Evolutionary conservation across 2,329 filamentous ascomycete genomes (phyloP).

Genomic region (Penicillium sp.): DNA sequence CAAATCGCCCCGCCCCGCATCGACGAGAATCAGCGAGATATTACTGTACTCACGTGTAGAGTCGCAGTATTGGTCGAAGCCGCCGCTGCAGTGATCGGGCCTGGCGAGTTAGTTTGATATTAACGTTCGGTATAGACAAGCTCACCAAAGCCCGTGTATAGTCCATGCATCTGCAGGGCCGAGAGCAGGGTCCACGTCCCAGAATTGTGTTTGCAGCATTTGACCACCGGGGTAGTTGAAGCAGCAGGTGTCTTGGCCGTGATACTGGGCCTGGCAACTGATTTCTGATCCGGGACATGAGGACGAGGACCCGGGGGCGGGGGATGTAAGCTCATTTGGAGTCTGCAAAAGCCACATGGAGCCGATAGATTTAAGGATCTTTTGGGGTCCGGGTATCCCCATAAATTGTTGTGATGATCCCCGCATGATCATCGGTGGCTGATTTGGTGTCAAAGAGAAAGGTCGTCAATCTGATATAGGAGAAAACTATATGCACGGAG

Average conservation of each 20-base stretch:
- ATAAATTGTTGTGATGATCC: slow-evolving; percentile 20
- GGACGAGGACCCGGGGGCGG: slow-evolving; percentile 11
- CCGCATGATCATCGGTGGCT: slow-evolving; percentile 14
- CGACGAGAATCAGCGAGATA: slow-evolving; percentile 59
- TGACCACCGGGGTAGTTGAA: slow-evolving; percentile 70
- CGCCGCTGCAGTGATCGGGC: slow-evolving; percentile 67
- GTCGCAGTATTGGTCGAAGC: slow-evolving; percentile 65
- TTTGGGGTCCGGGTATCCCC: slow-evolving; percentile 34
- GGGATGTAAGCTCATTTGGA: slow-evolving; percentile 6
- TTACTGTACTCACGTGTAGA: slow-evolving; percentile 59
- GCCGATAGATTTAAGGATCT: slow-evolving; percentile 34
- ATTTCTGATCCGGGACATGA: slow-evolving; percentile 42
- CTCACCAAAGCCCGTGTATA: slow-evolving; percentile 65
- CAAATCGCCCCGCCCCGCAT: slow-evolving; percentile 53
- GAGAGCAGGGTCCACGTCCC: slow-evolving; percentile 63
- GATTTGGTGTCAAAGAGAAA: not conserved
- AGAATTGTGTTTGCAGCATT: slow-evolving; percentile 72
- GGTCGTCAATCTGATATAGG: not conserved
- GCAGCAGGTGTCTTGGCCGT: slow-evolving; percentile 65
- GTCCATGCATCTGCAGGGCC: slow-evolving; percentile 70
- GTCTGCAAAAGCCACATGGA: slow-evolving; percentile 31
- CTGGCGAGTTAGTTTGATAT: slow-evolving; percentile 27
- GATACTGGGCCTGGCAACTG: slow-evolving; percentile 62
- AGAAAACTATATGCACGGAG: not conserved
- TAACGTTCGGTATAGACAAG: not conserved